phyloP scores from a whole-genome alignment of 352 stramenopile species.

The Pythium utonaiense region DNA sequence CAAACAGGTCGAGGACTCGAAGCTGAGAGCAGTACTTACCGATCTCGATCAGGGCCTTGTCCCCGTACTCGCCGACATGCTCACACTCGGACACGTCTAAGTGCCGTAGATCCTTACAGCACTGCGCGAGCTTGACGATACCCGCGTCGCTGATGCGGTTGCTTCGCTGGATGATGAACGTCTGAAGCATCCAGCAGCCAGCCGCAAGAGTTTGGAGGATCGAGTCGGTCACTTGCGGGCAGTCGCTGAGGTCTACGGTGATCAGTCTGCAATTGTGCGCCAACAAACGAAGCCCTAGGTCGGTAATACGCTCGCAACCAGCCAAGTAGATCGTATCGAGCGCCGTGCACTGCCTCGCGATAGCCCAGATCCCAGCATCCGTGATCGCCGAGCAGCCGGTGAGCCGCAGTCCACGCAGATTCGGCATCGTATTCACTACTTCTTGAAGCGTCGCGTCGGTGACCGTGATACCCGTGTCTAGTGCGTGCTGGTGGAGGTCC shows the following conservation, averaged over 20 bases:
- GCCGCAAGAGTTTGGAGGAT: slow-evolving; percentile 83
- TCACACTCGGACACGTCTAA: slow-evolving; percentile 87
- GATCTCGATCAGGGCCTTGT: slow-evolving; percentile 89
- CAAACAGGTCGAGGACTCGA: slow-evolving; percentile 77
- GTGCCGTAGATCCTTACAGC: slow-evolving; percentile 72
- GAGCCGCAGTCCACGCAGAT: slow-evolving; percentile 62
- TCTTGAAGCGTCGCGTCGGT: slow-evolving; percentile 91
- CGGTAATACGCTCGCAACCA: slow-evolving; percentile 77
- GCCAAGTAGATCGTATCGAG: slow-evolving; percentile 78
- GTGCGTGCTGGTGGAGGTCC: slow-evolving; percentile 82
- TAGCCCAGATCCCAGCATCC: slow-evolving; percentile 84
- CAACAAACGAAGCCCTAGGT: slow-evolving; percentile 86
- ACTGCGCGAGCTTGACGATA: slow-evolving; percentile 85
- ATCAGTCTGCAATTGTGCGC: slow-evolving; percentile 85
- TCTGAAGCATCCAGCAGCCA: slow-evolving; percentile 83
- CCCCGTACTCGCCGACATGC: slow-evolving; percentile 88
- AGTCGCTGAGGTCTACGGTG: slow-evolving; percentile 83
- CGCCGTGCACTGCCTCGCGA: slow-evolving; percentile 71
- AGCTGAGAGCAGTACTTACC: slow-evolving; percentile 78
- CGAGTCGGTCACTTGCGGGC: slow-evolving; percentile 78
- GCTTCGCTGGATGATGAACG: slow-evolving; percentile 82
- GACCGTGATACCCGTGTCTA: slow-evolving; percentile 83
- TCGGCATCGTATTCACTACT: slow-evolving; percentile 70
- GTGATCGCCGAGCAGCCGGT: slow-evolving; percentile 73
- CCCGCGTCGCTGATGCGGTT: slow-evolving; percentile 74